A percentile compares a stretch with the other conserved stretches of the same genome.
phyloP scores from a whole-genome alignment of 2,329 filamentous ascomycete species.

The Rosellinia necatrix region DNA sequence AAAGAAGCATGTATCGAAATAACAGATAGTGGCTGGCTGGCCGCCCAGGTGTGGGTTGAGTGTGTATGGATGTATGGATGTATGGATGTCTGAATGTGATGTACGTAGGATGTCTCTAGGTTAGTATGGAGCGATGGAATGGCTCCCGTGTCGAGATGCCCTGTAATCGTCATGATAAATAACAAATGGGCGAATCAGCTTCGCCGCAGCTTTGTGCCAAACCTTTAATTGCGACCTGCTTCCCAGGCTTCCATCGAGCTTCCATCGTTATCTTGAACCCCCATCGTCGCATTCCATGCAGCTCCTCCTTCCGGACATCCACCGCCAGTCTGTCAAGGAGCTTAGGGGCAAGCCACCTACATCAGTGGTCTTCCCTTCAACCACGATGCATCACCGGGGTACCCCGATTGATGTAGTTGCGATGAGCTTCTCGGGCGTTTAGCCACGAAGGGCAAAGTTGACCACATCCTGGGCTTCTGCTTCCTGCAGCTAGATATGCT shows the following conservation, averaged over 20 bases:
- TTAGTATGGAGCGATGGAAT: conserved; percentile 11
- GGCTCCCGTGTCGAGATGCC: not conserved
- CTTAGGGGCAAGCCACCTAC: conserved; percentile 26
- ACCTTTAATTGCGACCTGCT: not conserved
- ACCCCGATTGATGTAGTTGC: conserved; percentile 16
- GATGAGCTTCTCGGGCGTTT: conserved; percentile 23
- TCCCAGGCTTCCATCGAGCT: conserved; percentile 38
- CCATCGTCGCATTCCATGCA: conserved; percentile 39
- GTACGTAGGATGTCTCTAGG: no score
- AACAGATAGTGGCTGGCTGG: not conserved
- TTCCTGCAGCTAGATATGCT: conserved; percentile 21
- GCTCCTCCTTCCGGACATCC: conserved; percentile 40
- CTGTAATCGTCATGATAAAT: conserved; percentile 7
- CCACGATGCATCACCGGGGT: not conserved
- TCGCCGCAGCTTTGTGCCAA: not conserved
- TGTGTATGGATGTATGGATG: no score
- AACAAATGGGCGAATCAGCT: conserved; percentile 3
- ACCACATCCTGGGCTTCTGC: conserved; percentile 13
- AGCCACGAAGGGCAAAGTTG: conserved; percentile 22
- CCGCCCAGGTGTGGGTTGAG: conserved; percentile 20
- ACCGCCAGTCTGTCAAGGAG: conserved; percentile 27
- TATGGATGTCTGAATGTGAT: no score
- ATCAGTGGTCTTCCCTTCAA: conserved; percentile 18
- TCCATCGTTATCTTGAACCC: conserved; percentile 42
- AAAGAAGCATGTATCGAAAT: no score